A percentile compares a stretch with the other conserved stretches of the same genome.
phyloP scores from a whole-genome alignment of 129 eudicot genomes.

The Pseudognaphalium luteoalbum region DNA sequence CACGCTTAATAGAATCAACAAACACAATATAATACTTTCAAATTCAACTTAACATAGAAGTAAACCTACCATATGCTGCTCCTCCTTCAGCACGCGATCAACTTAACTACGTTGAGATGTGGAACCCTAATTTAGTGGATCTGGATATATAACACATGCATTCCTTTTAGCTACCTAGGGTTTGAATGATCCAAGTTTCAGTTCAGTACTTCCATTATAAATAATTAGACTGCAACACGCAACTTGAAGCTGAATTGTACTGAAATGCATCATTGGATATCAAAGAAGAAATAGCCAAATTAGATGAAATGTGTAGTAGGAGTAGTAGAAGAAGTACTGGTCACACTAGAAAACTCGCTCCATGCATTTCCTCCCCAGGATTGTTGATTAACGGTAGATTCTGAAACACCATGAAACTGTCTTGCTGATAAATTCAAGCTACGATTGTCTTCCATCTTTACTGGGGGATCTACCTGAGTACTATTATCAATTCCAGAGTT shows the following conservation, averaged over 20 bases:
- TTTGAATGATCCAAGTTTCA: constrained; percentile 26
- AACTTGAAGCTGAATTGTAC: constrained; percentile 29
- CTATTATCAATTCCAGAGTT: constrained; percentile 25
- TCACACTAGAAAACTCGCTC: constrained; percentile 57
- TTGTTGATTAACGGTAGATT: constrained; percentile 41
- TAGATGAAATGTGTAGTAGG: constrained; percentile 54
- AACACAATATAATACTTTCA: constrained; percentile 14
- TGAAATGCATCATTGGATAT: constrained; percentile 10
- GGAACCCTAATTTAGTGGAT: constrained; percentile 25
- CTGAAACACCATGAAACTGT: constrained; percentile 39
- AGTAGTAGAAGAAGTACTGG: constrained; percentile 40
- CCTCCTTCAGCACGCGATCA: constrained; percentile 25
- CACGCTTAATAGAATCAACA: constrained; percentile 27
- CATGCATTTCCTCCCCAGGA: constrained; percentile 60
- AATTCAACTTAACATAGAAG: constrained; percentile 28
- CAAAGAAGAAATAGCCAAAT: constrained; percentile 9
- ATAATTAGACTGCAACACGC: constrained; percentile 26
- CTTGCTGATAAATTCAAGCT: constrained; percentile 38
- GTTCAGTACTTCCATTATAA: constrained; percentile 23
- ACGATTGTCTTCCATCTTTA: constrained; percentile 54
- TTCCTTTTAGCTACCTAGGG: constrained; percentile 27
- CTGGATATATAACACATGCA: constrained; percentile 16
- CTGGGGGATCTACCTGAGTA: constrained; percentile 31
- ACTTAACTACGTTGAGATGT: neutral
- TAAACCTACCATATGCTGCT: constrained; percentile 32